Conservation (phyloP, 768 basidiomycete species). For the Rhodotorula graminis region DNA sequence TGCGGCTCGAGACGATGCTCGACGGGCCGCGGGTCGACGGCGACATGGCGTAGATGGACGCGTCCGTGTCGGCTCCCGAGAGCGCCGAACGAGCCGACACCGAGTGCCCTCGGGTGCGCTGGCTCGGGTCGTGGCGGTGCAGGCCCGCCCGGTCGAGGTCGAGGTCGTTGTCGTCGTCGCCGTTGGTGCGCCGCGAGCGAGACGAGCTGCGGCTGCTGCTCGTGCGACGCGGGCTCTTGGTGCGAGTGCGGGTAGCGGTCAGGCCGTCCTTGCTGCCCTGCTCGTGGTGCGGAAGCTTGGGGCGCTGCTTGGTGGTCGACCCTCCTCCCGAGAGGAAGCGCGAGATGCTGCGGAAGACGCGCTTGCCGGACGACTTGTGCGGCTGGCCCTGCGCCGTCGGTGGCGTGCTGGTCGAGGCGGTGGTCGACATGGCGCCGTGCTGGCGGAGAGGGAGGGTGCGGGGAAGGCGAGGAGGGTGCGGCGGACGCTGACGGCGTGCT, state of each 20-base stretch:
- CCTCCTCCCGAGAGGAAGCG: conserved; percentile 24
- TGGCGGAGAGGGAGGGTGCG: not conserved
- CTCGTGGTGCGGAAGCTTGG: conserved; percentile 1
- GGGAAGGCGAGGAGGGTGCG: not conserved
- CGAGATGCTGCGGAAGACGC: conserved; percentile 10
- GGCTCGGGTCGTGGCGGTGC: not conserved
- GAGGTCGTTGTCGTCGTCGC: not conserved
- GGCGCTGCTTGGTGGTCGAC: conserved; percentile 14
- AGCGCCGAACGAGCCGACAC: not conserved
- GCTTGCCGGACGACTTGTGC: not conserved
- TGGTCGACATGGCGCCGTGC: not conserved
- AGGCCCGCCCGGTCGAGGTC: not conserved
- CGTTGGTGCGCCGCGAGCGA: not conserved
- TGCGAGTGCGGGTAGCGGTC: not conserved
- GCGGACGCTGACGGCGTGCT: not conserved
- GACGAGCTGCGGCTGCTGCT: not conserved
- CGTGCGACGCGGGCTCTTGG: not conserved
- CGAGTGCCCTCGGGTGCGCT: not conserved
- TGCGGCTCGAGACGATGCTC: conserved; percentile 53
- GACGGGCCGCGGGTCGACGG: conserved; percentile 75
- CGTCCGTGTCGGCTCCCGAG: conserved; percentile 84
- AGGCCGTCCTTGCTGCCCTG: not conserved
- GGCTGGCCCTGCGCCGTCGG: not conserved
- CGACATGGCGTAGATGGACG: conserved; percentile 80
- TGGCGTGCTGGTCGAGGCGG: not conserved